phyloP scores from a whole-genome alignment of 768 basidiomycete genomes.

The Tylopilus felleus region DNA sequence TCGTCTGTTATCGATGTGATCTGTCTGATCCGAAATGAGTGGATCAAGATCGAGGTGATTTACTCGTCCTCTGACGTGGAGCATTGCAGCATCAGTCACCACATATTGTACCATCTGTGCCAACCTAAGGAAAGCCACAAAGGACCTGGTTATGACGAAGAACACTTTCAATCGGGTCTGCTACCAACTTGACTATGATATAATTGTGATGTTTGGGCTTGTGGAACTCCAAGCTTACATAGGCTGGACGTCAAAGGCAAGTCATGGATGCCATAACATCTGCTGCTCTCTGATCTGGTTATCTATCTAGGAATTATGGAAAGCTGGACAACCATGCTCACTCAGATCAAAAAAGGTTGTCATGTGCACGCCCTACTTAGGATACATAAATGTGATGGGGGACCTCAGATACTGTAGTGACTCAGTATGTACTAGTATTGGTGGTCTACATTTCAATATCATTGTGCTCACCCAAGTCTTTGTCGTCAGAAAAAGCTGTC shows the following conservation, averaged over 20 bases:
- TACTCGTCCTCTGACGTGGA: background rate
- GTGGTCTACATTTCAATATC: too few relatives aligned
- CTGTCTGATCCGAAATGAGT: slow-evolving; percentile 10
- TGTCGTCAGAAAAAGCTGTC: too few relatives aligned
- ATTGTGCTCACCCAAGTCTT: too few relatives aligned
- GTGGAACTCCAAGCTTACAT: slow-evolving; percentile 8
- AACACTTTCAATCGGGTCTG: background rate
- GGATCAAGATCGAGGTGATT: slow-evolving; percentile 5
- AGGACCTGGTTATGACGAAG: background rate
- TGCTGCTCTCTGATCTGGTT: background rate
- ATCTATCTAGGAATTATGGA: background rate
- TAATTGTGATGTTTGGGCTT: slow-evolving; percentile 7
- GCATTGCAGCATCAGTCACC: slow-evolving; percentile 3
- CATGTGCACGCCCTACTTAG: too few relatives aligned
- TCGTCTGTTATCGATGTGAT: slow-evolving; percentile 9
- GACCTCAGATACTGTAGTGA: too few relatives aligned
- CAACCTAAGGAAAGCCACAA: background rate
- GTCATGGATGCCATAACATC: background rate
- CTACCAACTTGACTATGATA: slow-evolving; percentile 13
- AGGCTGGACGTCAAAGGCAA: slow-evolving; percentile 11
- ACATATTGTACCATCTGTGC: slow-evolving; percentile 3
- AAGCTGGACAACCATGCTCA: too few relatives aligned
- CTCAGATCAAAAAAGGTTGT: too few relatives aligned
- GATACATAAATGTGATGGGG: too few relatives aligned
- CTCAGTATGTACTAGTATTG: too few relatives aligned